Conservation (phyloP, 2,329 filamentous ascomycete genomes). For the Teratosphaeria gauchensis region DNA sequence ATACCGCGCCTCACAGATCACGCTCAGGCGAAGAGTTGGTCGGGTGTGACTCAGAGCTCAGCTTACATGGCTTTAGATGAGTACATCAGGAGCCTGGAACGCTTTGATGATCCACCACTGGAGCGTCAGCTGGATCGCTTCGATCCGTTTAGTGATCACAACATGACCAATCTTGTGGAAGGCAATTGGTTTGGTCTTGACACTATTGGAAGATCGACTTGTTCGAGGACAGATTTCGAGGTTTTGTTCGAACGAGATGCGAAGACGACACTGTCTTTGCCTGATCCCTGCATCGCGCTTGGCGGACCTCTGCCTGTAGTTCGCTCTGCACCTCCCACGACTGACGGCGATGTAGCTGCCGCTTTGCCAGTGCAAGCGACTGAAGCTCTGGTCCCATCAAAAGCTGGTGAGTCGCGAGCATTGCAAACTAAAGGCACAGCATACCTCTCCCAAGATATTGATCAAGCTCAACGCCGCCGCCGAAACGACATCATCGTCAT, state of each 20-base stretch:
- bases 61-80: constrained; percentile 34
- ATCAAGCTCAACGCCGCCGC: constrained; percentile 13
- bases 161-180: constrained; percentile 35
- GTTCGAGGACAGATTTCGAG: constrained; percentile 32
- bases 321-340: not conserved
- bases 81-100: constrained; percentile 35
- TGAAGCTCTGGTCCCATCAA: not conserved
- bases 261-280: not conserved
- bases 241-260: constrained; percentile 24
- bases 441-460: constrained; percentile 30
- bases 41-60: constrained; percentile 27
- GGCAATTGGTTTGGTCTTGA: constrained; percentile 37
- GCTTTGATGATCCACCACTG: constrained; percentile 30
- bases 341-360: not conserved
- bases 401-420: constrained; percentile 16
- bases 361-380: not conserved
- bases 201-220: constrained; percentile 28
- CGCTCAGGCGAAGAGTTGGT: constrained; percentile 28
- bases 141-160: constrained; percentile 35
- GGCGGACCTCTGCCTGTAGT: constrained; percentile 13
- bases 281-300: constrained; percentile 20
- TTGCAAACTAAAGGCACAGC: constrained; percentile 44
- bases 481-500: constrained; percentile 35
- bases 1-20: constrained; percentile 36
- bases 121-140: constrained; percentile 31